A percentile compares a stretch with the other conserved stretches of the same genome.
Evolutionary conservation across 2,329 filamentous ascomycete species (phyloP).

Genomic region (Paecilomyces sp.): DNA sequence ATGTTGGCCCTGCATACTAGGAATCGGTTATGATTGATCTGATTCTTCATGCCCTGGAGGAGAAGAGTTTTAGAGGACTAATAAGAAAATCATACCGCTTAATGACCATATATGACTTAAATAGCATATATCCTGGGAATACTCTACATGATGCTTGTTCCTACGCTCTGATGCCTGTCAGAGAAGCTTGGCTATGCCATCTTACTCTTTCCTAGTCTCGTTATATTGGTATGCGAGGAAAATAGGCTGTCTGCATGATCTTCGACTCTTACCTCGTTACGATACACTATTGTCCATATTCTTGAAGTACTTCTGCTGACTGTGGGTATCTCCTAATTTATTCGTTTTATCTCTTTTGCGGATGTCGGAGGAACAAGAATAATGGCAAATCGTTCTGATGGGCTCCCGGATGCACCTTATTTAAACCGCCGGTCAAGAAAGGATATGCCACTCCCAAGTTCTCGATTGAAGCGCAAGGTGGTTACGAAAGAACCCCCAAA

Average conservation of each 20-base stretch:
- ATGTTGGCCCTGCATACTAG: background rate
- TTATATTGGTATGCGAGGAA: background rate
- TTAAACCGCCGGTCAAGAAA: constrained; percentile 16
- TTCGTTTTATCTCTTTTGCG: background rate
- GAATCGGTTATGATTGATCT: constrained; percentile 2
- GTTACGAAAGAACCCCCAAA: constrained; percentile 17
- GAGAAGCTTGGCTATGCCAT: background rate
- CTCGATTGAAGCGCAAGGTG: constrained; percentile 16
- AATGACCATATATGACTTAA: constrained; percentile 22
- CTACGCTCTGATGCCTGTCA: background rate
- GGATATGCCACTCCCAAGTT: constrained; percentile 15
- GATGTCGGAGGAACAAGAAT: background rate
- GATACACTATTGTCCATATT: background rate
- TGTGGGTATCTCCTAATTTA: background rate
- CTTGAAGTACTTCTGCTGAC: background rate
- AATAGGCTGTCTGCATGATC: background rate
- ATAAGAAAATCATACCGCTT: constrained; percentile 17
- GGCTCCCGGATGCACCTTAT: constrained; percentile 13
- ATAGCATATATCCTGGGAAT: constrained; percentile 22
- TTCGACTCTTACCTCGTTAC: background rate
- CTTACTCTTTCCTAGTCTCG: background rate
- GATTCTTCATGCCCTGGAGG: background rate
- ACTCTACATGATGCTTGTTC: background rate
- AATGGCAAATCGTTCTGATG: constrained; percentile 9
- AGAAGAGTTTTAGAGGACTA: constrained; percentile 1